phyloP scores from a whole-genome alignment of 208 protist genomes.

The Crithidia brevicula region DNA sequence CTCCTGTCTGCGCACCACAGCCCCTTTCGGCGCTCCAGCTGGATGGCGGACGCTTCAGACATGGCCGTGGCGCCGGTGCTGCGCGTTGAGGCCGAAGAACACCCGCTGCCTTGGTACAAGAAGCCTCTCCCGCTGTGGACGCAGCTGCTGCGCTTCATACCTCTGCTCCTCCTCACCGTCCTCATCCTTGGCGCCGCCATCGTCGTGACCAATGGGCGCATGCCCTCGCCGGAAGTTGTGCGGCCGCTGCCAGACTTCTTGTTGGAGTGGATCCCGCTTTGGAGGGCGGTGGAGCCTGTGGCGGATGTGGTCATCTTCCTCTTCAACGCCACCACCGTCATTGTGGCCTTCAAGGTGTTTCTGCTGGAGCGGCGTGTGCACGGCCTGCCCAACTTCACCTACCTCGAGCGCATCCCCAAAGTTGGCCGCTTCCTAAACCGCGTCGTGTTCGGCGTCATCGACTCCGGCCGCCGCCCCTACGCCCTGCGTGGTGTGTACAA shows the following conservation, averaged over 20 bases:
- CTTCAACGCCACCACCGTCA: conserved; percentile 45
- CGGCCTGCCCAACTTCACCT: conserved; percentile 25
- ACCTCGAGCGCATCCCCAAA: conserved; percentile 23
- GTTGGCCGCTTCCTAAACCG: conserved; percentile 33
- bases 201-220: conserved; percentile 72
- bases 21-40: background rate
- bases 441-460: conserved; percentile 55
- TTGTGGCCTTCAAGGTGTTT: conserved; percentile 65
- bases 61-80: background rate
- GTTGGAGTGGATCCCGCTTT: conserved; percentile 67
- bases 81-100: conserved; percentile 4
- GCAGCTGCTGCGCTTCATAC: conserved; percentile 68
- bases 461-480: conserved; percentile 48
- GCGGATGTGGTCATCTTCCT: conserved; percentile 67
- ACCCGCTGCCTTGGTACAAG: conserved; percentile 40
- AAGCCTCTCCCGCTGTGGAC: conserved; percentile 66
- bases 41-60: background rate
- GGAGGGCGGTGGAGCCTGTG: conserved; percentile 43
- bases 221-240: conserved; percentile 72
- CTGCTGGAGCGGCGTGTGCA: conserved; percentile 53
- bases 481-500: conserved; percentile 35
- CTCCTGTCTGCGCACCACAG: background rate
- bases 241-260: conserved; percentile 74
- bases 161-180: conserved; percentile 54
- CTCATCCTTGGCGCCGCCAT: conserved; percentile 66